Base-by-base conservation (phyloP, 176 grass and related monocot species). In the Juncus effusus region DNA sequence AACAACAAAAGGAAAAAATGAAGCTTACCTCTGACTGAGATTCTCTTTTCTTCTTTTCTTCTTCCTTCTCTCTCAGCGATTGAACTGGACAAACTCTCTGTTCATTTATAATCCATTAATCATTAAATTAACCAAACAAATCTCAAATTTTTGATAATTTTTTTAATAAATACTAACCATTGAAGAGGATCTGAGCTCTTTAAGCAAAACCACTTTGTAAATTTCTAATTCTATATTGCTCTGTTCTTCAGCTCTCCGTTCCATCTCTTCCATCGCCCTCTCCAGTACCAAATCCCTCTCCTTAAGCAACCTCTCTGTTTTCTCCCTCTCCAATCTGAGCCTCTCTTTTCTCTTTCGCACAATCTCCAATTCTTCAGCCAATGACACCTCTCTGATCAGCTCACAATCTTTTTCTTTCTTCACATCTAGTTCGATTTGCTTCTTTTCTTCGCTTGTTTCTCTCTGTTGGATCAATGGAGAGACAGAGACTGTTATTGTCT, bases 21-120 rank as follows among this genome's bases (percentile, higher is more conserved):
- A 19, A 75, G 52, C 75, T 77, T 69, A 42, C 76, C 66, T 79
- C 65, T 45, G 76, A 71, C 36, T 71, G 56, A 7, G 42, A 13
- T 64, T 64, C 77, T 63, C 58, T 64, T 5, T 12, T 72, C 66
- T 70, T 79, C 67, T 57, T 79, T 45, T 79, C 77, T 59, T 72
- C 68, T 72, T 72, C 68, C 41, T 42, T 58, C 15, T 72, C 53
- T 59, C 68, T 59, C 38, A 79, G 16, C 8, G 77, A 72, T 28
- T 72, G 66, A 38, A 79, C 58, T 40, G 77, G 67, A 54, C 39
- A 47, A 38, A 72, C 38, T 15, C 41, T 79, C 77, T 79, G 67
- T 39, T 77, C 10, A 51, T 39, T 60, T 60, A 36, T 52, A 45
- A 7, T 19, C 42, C 12, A 7, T 50, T 42, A 60, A 13, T 44